Base-by-base conservation (phyloP, 805 yeast species). In the Lachancea meyersii region DNA sequence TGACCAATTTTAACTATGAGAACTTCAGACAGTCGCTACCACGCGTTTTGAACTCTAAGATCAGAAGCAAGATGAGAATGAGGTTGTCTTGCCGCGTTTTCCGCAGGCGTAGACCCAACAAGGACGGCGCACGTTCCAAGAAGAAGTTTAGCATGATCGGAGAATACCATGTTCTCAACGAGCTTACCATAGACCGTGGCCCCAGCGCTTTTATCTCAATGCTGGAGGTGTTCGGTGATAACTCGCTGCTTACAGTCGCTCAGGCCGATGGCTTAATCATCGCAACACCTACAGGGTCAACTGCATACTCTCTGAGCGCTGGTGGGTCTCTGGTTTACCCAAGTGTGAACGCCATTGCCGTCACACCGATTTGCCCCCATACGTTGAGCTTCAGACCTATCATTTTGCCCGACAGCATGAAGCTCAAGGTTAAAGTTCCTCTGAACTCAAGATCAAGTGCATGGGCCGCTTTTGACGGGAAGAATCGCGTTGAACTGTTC, bases 311-410 rank as follows among this genome's bases (percentile, higher is more conserved):
- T 1, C 69, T 91, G 38, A 82, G 95, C 34, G 97, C 97, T 0
- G 97, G 97, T 11, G 97, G 97, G 1, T 82, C 96, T 0, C 72
- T 91, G 38, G 95, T 91, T 4, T 96, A 89, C 55, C 97, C 97
- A 0, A 88, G 86, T 24, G 95, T 91, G 13, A 82, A 88, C 47
- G 96, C 96, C 8, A 85, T 89, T 23, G 80, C 88, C 43, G 88
- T 91, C 5, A 88, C 97, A 0, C 97, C 97, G 0, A 88, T 91
- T 46, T 91, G 97, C 60, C 97, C 97, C 1, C 97, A 91, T 58
- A 87, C 97, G 0, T 71, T 91, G 35, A 85, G 95, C 6, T 91
- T 91, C 67, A 72, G 97, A 51, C 97, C 97, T 2, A 83, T 91
- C 42, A 71, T 91, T 44, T 69, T 91, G 22, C 97, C 97, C 0